Conservation (phyloP, 2,329 filamentous ascomycete genomes). For the Zarea fungicola region DNA sequence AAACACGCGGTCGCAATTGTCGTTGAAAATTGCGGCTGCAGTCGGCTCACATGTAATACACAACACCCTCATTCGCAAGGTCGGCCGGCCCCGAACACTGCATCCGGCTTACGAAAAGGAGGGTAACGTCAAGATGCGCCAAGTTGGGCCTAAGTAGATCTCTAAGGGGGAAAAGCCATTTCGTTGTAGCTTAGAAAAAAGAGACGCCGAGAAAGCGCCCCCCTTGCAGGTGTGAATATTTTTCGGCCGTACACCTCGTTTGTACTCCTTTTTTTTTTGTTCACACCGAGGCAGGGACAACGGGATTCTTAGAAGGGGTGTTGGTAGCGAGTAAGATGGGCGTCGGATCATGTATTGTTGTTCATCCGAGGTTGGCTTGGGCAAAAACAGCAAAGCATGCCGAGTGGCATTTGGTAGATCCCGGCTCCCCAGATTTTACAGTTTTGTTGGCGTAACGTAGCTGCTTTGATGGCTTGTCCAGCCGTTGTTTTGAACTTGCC, state of each 20-base stretch:
- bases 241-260: neutral
- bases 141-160: neutral
- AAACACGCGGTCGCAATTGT: neutral
- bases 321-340: neutral
- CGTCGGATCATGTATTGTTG: neutral
- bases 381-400: neutral
- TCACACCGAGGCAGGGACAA: neutral
- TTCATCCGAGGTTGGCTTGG: too few relatives aligned
- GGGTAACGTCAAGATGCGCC: neutral
- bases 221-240: neutral
- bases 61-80: neutral
- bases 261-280: neutral
- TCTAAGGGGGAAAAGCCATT: too few relatives aligned
- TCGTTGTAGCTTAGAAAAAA: neutral
- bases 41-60: neutral
- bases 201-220: conserved; percentile 4
- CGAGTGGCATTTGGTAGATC: neutral
- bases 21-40: neutral
- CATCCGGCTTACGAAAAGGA: neutral
- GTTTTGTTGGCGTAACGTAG: neutral
- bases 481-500: too few relatives aligned
- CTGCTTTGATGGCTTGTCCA: too few relatives aligned
- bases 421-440: neutral
- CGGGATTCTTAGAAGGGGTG: neutral
- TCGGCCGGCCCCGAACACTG: conserved; percentile 2